Base-by-base conservation (phyloP, 2,329 filamentous ascomycete genomes). In the Monilinia fructigena region DNA sequence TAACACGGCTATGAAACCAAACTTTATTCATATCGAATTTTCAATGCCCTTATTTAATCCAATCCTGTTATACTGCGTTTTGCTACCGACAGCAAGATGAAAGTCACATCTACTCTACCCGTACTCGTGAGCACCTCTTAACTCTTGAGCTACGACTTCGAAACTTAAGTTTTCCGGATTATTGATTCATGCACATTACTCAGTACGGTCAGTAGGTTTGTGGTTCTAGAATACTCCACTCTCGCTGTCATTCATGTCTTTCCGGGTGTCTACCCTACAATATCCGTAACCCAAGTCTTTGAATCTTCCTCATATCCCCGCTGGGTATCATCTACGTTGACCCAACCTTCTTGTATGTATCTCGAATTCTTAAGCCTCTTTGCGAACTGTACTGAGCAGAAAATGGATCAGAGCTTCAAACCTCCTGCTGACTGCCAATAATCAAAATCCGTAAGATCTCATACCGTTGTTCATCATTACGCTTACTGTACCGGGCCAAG, bases 401-500 rank as follows among this genome's bases (percentile, higher is more conserved):
- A 47, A 60, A 50, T 38, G 14, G 18, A 38, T n/a, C 6, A 50
- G 28, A 50, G 20, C 45, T 60, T 50, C 45, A 50, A 35, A 47
- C 28, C 26, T 52, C 45, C 45, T 38, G 45, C 45, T 40, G 58
- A 50, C 58, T 38, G 58, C 31, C 58, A 50, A 14, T 61, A 18
- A 18, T 38, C 45, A 40, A 50, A 35, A 61, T n/a, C 18, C 45
- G 53, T 59, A n/a, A 65, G 54, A 59, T 48, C 55, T 56, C 54
- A 54, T 42, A 65, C 54, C 31, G 12, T 31, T 59, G 42, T 65
- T 40, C n/a, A 50, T n/a, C 23, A 48, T 52, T 42, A 40, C 45
- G 63, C 63, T 65, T 65, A 59, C 63, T 52, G 53, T 65, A 58
- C 52, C 63, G n/a, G 54, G 63, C 54, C 53, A 65, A 52, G 42